A percentile compares a stretch with the other conserved stretches of the same genome.
phyloP scores from a whole-genome alignment of 1,284 basidiomycete genomes.

The Prillingera fragicola region DNA sequence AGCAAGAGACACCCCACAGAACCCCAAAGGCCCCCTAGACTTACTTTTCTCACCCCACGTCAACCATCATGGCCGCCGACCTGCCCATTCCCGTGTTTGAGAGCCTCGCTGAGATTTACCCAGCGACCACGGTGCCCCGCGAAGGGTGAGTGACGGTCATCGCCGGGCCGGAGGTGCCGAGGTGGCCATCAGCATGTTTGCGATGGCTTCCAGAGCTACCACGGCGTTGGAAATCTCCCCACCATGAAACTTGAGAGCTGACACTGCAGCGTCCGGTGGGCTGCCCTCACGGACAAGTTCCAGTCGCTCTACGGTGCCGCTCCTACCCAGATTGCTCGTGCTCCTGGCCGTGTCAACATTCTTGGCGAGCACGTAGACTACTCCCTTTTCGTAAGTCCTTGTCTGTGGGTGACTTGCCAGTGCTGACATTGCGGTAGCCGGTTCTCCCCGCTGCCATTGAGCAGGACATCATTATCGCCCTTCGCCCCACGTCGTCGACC shows the following conservation, averaged over 20 bases:
- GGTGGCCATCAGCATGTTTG: too few species aligned
- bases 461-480: slow-evolving; percentile 76
- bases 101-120: slow-evolving; percentile 58
- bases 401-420: slow-evolving; percentile 47
- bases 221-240: too few species aligned
- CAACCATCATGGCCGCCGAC: slow-evolving; percentile 49
- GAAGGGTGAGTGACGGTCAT: slow-evolving; percentile 51
- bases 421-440: slow-evolving; percentile 14
- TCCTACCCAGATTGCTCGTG: slow-evolving; percentile 67
- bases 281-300: slow-evolving; percentile 60
- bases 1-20: too few species aligned
- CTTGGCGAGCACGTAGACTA: slow-evolving; percentile 86
- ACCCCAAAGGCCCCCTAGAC: too few species aligned
- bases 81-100: slow-evolving; percentile 62
- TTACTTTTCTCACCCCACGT: not conserved
- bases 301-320: slow-evolving; percentile 59
- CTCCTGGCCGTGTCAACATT: slow-evolving; percentile 76
- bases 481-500: slow-evolving; percentile 44
- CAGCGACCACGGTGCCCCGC: slow-evolving; percentile 53
- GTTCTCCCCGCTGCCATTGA: slow-evolving; percentile 80
- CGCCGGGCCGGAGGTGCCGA: not conserved
- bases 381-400: slow-evolving; percentile 36
- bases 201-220: not conserved
- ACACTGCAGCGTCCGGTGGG: slow-evolving; percentile 56
- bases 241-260: too few species aligned